Base-by-base conservation (phyloP, 2,329 filamentous ascomycete species). In the Graphiopsis chlorocephala region DNA sequence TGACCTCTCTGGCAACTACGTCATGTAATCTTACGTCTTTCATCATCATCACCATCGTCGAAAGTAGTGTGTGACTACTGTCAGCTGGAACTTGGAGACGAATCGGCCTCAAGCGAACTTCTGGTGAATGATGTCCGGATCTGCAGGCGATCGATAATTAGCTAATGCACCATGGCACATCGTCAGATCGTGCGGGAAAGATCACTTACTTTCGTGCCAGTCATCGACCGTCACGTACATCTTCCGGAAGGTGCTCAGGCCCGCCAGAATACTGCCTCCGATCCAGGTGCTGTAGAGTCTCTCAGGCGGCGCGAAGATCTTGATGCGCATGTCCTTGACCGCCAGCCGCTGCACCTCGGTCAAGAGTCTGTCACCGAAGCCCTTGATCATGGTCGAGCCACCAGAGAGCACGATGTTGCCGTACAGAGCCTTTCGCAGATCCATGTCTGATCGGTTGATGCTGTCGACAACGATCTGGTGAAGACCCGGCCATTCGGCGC, bases 181-280 rank as follows among this genome's bases (percentile, higher is more conserved):
- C 52, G 23, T 29, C 31, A 31, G 28, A 33, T 57, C 15, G 35
- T 63, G 25, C 11, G 25, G 26, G 45, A 11, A 53, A 14, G 31
- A 25, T 29, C 50, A 75, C 73, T 73, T 68, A 76, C 74, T 97
- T 85, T 99, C 95, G 78, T 99, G 95, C 95, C 95, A 99, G 83
- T 99, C 95, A 76, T 98, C 95, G 76, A 97, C 94, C 80, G 93
- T 97, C 75, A 99, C 95, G 93, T 95, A 98, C 95, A 99, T 99
- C 94, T 98, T 99, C 83, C 94, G 90, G 82, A 99, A 99, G 63
- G 95, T 99, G 82, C 94, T 98, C 78, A 99, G 81, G 7, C 95
- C 94, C 35, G 95, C 95, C 70, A 99, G 83, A 80, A 99, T 99
- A 78, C 95, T 97, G 64, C 95, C 95, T 69, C 95, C 95, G 72